phyloP scores from a whole-genome alignment of 169 alveolate genomes.

The Plasmodium knowlesi region DNA sequence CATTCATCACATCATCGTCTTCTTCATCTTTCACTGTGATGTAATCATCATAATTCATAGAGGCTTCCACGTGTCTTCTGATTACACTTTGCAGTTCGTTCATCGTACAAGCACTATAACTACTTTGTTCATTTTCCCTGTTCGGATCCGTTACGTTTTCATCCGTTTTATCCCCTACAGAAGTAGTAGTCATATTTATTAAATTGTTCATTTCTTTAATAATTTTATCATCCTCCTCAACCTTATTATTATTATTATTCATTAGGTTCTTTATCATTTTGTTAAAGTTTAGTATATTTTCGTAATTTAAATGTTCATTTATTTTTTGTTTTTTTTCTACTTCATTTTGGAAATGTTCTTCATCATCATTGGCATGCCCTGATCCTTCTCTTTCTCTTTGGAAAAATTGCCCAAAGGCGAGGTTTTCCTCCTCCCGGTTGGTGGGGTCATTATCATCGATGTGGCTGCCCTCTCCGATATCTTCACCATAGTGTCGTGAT shows the following conservation, averaged over 20 bases:
- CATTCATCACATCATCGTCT: slow-evolving; percentile 4
- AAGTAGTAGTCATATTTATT: slow-evolving; percentile 14
- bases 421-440: not conserved
- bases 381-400: not conserved
- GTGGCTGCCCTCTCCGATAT: not conserved
- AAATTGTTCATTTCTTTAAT: slow-evolving; percentile 54
- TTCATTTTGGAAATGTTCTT: slow-evolving; percentile 31
- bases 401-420: not conserved
- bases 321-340: slow-evolving; percentile 2
- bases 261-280: slow-evolving; percentile 52
- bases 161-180: not conserved
- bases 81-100: slow-evolving; percentile 2
- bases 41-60: slow-evolving; percentile 36
- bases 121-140: not conserved
- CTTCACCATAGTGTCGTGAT: not conserved
- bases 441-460: not conserved
- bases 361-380: not conserved
- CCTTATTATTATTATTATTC: slow-evolving; percentile 9
- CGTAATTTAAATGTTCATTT: slow-evolving; percentile 13
- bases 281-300: slow-evolving; percentile 14
- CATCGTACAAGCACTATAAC: not conserved
- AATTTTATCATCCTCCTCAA: slow-evolving; percentile 24
- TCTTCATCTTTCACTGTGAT: slow-evolving; percentile 22
- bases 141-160: not conserved
- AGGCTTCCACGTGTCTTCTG: not conserved